phyloP scores from a whole-genome alignment of 208 protist species.

The Leishmania gerbilli region DNA sequence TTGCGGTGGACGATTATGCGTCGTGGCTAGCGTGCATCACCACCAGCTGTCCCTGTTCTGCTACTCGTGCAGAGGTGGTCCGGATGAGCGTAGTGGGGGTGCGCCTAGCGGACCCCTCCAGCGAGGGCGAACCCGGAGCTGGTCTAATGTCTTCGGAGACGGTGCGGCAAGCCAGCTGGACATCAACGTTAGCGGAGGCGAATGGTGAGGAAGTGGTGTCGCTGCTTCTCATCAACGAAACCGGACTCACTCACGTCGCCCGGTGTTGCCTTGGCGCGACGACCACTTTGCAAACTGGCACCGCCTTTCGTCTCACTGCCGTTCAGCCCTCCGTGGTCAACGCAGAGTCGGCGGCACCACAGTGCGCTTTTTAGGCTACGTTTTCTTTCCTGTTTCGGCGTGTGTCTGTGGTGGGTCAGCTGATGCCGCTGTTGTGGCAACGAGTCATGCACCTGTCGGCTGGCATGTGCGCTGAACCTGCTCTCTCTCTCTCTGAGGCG shows the following conservation, averaged over 20 bases:
- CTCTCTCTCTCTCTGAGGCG: slow-evolving; percentile 35
- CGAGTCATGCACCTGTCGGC: background rate
- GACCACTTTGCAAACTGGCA: slow-evolving; percentile 8
- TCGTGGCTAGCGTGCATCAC: background rate
- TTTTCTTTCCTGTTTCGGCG: background rate
- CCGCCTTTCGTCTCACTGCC: slow-evolving; percentile 1
- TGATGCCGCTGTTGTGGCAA: background rate
- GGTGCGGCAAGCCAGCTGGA: background rate
- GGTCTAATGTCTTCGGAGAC: background rate
- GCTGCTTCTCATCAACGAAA: background rate
- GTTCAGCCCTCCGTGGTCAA: background rate
- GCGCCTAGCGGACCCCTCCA: background rate
- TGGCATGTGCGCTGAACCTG: slow-evolving; percentile 16
- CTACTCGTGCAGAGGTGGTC: background rate
- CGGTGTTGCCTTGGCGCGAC: slow-evolving; percentile 8
- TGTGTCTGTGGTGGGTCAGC: slow-evolving; percentile 3
- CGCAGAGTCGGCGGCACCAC: background rate
- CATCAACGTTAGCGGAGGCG: background rate
- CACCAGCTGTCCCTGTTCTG: background rate
- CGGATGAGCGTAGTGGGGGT: background rate
- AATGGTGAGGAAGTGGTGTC: slow-evolving; percentile 3
- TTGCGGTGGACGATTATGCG: slow-evolving; percentile 9
- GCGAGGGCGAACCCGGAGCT: background rate
- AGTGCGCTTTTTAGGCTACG: background rate
- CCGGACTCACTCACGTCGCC: slow-evolving; percentile 4